These are phyloP conservation scores for Colletotrichum agaves DNA, from an alignment of 2,329 filamentous ascomycete genomes.

Conservation along the genomic window DNA sequence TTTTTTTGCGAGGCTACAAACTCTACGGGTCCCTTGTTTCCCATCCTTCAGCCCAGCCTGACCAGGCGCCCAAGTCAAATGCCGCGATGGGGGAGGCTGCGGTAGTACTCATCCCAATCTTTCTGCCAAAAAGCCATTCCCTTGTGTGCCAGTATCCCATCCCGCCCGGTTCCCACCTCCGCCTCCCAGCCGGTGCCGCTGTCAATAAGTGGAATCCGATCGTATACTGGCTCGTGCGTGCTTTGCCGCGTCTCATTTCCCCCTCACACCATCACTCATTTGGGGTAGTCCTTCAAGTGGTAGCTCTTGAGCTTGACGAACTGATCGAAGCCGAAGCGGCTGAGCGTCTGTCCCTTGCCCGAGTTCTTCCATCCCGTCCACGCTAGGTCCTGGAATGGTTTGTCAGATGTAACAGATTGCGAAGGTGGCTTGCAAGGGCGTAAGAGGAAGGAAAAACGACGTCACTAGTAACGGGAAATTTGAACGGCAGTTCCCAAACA, in stretches of 20 bases:
- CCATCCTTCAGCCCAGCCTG: not conserved
- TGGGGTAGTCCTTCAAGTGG: slow-evolving; percentile 85
- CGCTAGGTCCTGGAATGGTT: slow-evolving; percentile 76
- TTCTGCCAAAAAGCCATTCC: not conserved
- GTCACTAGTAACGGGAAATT: not conserved
- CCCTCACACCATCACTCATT: slow-evolving; percentile 51
- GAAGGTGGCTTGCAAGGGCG: slow-evolving; percentile 39
- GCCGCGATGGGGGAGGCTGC: not conserved
- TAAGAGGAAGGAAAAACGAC: slow-evolving; percentile 7
- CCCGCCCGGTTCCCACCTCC: not conserved
- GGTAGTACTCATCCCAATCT: not conserved
- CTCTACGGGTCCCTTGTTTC: not conserved
- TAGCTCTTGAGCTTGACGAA: slow-evolving; percentile 97
- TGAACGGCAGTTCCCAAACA: not conserved
- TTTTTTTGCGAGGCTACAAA: not conserved
- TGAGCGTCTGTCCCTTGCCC: slow-evolving; percentile 89
- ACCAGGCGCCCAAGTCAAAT: not conserved
- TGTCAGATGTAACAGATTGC: slow-evolving; percentile 24
- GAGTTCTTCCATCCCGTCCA: slow-evolving; percentile 99
- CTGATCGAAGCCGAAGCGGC: slow-evolving; percentile 91
- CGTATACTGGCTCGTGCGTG: not conserved
- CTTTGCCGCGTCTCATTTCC: not conserved
- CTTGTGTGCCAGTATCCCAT: not conserved
- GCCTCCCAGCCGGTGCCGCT: slow-evolving; percentile 1
- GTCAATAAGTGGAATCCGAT: not conserved